Evolutionary conservation across 306 rosid species (phyloP), one percentile per base, ranked within the genome.

Genomic region (Trifolium pratense): DNA sequence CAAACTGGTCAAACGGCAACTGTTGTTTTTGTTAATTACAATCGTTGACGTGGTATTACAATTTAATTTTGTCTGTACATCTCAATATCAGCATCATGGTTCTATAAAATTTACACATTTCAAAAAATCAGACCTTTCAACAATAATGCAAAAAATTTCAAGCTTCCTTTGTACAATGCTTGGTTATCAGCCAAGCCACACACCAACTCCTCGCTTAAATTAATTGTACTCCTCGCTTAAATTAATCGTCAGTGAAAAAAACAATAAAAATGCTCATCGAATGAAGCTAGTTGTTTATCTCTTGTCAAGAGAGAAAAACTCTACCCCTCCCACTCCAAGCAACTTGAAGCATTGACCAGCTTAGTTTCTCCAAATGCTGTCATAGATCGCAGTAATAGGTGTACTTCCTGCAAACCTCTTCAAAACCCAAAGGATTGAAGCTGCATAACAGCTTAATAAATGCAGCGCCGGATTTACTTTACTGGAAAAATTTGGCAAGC

Each of bases 61-160:
- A 74, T 65, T 16, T 66, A 59, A 75, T 57, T 61, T 83, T 69
- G 58, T 39, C 81, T 83, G 66, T 79, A 79, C 86, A 75, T 66
- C 81, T 79, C 73, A 56, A 66, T 49, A 69, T 72, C 59, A 59
- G 68, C 60, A 37, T 53, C 20, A 20, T 48, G 18, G 63, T 76
- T 63, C 75, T 16, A 66, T 40, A 64, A 53, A 63, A 77, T 80
- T 74, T 75, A 81, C 87, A 79, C 17, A 26, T 48, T 70, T 71
- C 10, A 66, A 78, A 73, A 80, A 76, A 62, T 12, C 34, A 78
- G 9, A 64, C 52, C 79, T 61, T 68, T 32, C 55, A 61, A 66
- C 55, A 70, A 63, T 48, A 59, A 18, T 5, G 73, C 83, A 84
- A 84, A 84, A 80, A 59, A 71, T 74, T 78, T 42, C 77, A 85